Evolutionary conservation across 2,329 filamentous ascomycete species (phyloP), one percentile per base, ranked within the genome.

Genomic region (Ophiostoma perfectum): DNA sequence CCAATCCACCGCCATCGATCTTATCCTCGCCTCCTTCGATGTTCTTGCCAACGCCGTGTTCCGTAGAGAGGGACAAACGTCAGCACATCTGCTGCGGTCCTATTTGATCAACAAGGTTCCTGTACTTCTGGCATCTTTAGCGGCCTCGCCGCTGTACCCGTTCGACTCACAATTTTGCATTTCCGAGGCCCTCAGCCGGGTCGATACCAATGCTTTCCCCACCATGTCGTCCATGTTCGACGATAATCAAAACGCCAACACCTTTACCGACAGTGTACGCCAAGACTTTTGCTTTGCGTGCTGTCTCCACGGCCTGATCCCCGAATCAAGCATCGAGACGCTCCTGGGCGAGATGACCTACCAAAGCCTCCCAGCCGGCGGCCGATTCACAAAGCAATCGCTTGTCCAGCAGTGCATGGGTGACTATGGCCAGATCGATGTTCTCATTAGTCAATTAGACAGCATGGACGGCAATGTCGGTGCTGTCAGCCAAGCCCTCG

Each of bases 381-480:
- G 90, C 4, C 89, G 89, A 69, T 92, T 92, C 73, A 83, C 85
- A 64, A 95, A 94, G 77, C 90, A 95, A 41, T 85, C 88, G 42
- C 81, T 99, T 12, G 85, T 97, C 0, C 84, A 87, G 65, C 89
- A 95, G 75, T 97, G 93, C 71, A 84, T 90, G 72, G 86, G 88
- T 0, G 90, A 92, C 70, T 87, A 88, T 71, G 87, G 91, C 0
- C 90, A 93, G 72, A 55, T 70, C 36, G 44, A 42, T 18, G 85
- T 88, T 60, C 82, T 96, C 44, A 86, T 97, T 55, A 86, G 88
- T 52, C 92, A 96, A 74, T 82, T 99, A 38, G 92, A 97, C 68
- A 90, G 89, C 66, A 93, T 95, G 84, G 92, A 96, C 74, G 94
- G 94, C 1, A 97, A 97, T 76, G 92, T 92, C 2, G 92, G 91